These are phyloP conservation scores for Gardenia jasminoides DNA, from an alignment of 257 asterid species.

Conservation along the genomic window DNA sequence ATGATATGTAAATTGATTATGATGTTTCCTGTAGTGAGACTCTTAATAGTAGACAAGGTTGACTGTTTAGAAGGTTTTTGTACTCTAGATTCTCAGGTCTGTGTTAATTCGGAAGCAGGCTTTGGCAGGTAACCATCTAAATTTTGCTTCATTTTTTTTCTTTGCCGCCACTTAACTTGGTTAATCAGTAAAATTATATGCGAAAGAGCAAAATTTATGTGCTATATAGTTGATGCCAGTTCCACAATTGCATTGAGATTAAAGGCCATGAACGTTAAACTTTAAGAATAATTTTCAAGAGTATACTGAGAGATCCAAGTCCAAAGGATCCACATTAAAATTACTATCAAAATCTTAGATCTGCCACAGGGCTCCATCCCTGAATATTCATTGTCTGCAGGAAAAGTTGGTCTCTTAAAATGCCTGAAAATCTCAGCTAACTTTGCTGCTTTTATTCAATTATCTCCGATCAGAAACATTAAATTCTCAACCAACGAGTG, in stretches of 20 bases:
- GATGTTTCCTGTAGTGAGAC: background rate
- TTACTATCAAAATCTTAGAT: no score
- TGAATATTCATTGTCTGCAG: background rate
- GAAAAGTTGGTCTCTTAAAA: background rate
- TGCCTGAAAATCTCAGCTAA: background rate
- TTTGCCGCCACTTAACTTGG: background rate
- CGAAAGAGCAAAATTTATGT: background rate
- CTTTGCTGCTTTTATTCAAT: background rate
- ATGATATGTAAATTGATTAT: background rate
- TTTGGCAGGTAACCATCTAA: background rate
- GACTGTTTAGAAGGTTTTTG: background rate
- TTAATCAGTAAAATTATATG: no score
- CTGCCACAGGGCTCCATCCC: background rate
- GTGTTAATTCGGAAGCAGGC: background rate
- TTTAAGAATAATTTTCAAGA: no score
- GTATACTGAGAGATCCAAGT: background rate
- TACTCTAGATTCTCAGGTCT: background rate
- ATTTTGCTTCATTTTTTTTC: background rate
- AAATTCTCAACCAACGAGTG: no score
- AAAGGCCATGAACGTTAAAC: background rate
- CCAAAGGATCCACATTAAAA: background rate
- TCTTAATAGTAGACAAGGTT: background rate
- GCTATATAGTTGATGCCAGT: background rate
- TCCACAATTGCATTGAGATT: background rate
- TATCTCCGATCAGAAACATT: background rate